phyloP scores from a whole-genome alignment of 1,139 yeast genomes.

The Sugiyamaella sp. region DNA sequence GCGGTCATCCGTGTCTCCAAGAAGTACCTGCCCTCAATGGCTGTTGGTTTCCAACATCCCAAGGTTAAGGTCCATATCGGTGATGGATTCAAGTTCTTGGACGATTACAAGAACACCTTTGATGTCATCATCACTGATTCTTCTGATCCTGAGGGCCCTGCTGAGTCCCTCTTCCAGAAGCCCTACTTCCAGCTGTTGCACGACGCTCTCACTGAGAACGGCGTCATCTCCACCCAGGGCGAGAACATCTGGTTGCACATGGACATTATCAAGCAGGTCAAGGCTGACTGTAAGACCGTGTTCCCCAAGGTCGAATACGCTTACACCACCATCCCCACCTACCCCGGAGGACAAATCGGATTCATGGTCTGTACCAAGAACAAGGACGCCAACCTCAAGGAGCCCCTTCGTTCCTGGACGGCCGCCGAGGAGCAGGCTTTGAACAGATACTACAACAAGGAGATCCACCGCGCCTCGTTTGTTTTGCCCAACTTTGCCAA shows the following conservation, averaged over 20 bases:
- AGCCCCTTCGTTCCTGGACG: conserved; percentile 68
- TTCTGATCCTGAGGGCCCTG: conserved; percentile 97
- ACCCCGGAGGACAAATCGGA: conserved; percentile 93
- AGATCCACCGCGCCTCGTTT: conserved; percentile 82
- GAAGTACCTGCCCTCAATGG: conserved; percentile 82
- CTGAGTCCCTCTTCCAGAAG: conserved; percentile 83
- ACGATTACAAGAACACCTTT: conserved; percentile 67
- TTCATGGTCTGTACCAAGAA: conserved; percentile 91
- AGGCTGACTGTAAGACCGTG: conserved; percentile 71
- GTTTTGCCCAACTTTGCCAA: conserved; percentile 85
- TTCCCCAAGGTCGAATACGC: conserved; percentile 91
- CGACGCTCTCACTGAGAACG: conserved; percentile 77
- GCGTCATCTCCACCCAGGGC: conserved; percentile 89
- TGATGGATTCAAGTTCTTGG: conserved; percentile 90
- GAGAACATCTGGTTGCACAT: conserved; percentile 90
- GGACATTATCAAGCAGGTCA: conserved; percentile 73
- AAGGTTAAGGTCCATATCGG: conserved; percentile 82
- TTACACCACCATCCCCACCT: conserved; percentile 87
- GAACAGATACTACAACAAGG: conserved; percentile 77
- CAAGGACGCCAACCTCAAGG: conserved; percentile 58
- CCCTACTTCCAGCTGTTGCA: conserved; percentile 79
- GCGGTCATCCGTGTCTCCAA: conserved; percentile 82
- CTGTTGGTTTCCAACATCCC: conserved; percentile 76
- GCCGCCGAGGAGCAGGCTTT: conserved; percentile 63
- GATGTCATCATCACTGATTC: conserved; percentile 94